Conservation (phyloP, 2,329 filamentous ascomycete genomes). For the Periglandula ipomoeae region DNA sequence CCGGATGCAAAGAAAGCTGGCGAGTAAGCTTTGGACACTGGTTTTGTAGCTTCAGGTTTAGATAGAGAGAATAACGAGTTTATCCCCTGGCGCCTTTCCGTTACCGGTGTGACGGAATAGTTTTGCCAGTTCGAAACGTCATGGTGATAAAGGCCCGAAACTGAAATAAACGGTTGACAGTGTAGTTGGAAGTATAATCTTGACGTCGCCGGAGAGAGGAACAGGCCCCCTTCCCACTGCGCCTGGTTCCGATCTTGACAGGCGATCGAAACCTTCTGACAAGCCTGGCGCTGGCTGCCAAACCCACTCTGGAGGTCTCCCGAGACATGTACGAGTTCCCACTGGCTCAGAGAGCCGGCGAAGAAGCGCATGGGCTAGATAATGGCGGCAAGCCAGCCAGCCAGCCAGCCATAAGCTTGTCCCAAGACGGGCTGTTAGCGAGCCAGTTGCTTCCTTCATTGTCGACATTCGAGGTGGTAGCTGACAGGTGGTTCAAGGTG, state of each 20-base stretch:
- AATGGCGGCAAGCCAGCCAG: constrained; percentile 7
- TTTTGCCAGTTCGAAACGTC: neutral
- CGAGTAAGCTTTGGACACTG: neutral
- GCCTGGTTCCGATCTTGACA: constrained; percentile 8
- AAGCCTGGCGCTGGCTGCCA: constrained; percentile 6
- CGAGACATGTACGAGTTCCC: constrained; percentile 18
- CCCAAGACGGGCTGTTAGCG: constrained; percentile 11
- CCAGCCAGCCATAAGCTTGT: constrained; percentile 10
- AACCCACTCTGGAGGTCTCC: constrained; percentile 13
- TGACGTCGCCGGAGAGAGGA: constrained; percentile 1
- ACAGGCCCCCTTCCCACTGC: neutral
- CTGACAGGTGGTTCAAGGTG: constrained; percentile 1
- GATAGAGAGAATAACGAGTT: too few relatives aligned
- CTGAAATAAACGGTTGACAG: neutral
- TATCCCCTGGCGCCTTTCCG: neutral
- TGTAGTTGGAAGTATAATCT: constrained; percentile 5
- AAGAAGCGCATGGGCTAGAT: constrained; percentile 8
- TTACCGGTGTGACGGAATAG: constrained; percentile 4
- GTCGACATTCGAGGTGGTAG: constrained; percentile 7
- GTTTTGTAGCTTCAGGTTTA: neutral
- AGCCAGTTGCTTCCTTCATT: constrained; percentile 5
- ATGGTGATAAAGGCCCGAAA: constrained; percentile 2
- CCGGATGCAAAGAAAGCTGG: neutral
- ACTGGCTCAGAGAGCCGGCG: constrained; percentile 7
- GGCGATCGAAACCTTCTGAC: constrained; percentile 10